Percentiles rank a stretch among this genome's conserved stretches.
Evolutionary conservation across 352 stramenopile species (phyloP).

Genomic region (Phytopythium cucurbitacearum): DNA sequence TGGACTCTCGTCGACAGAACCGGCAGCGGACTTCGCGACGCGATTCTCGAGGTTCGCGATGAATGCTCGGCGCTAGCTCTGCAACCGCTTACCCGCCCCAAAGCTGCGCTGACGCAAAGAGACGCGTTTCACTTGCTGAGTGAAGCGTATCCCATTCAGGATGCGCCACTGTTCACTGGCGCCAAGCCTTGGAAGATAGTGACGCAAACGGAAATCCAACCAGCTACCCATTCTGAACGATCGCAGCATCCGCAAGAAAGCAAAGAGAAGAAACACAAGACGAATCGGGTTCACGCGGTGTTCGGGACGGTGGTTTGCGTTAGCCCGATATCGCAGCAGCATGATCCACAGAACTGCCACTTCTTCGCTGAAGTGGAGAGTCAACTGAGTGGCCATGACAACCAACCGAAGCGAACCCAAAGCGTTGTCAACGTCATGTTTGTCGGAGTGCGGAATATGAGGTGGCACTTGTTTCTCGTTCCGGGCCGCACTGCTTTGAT

Average conservation of each 20-base stretch:
- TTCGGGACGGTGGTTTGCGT: conserved; percentile 46
- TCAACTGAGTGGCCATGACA: neutral
- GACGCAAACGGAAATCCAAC: neutral
- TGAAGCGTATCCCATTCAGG: conserved; percentile 23
- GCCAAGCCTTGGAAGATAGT: conserved; percentile 17
- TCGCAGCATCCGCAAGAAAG: neutral
- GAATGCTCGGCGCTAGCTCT: conserved; percentile 9
- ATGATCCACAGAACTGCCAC: conserved; percentile 29
- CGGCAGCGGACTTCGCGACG: conserved; percentile 3
- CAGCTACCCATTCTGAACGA: neutral
- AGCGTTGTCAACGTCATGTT: conserved; percentile 53
- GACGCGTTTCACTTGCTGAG: conserved; percentile 23
- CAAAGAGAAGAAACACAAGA: conserved; percentile 24
- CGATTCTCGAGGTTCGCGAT: conserved; percentile 42
- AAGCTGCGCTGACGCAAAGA: conserved; percentile 9
- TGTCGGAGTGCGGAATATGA: conserved; percentile 21
- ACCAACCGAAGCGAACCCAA: conserved; percentile 6
- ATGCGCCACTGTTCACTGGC: conserved; percentile 45
- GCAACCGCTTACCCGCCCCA: conserved; percentile 1
- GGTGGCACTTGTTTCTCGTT: conserved; percentile 44
- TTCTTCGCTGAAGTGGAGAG: conserved; percentile 67
- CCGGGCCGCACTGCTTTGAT: conserved; percentile 37
- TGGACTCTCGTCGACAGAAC: conserved; percentile 46
- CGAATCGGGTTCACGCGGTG: conserved; percentile 27
- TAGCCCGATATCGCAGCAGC: conserved; percentile 50